These are phyloP conservation scores for Coemansia sp. DNA, from an alignment of 192 early-diverging fungal species.

Conservation along the genomic window DNA sequence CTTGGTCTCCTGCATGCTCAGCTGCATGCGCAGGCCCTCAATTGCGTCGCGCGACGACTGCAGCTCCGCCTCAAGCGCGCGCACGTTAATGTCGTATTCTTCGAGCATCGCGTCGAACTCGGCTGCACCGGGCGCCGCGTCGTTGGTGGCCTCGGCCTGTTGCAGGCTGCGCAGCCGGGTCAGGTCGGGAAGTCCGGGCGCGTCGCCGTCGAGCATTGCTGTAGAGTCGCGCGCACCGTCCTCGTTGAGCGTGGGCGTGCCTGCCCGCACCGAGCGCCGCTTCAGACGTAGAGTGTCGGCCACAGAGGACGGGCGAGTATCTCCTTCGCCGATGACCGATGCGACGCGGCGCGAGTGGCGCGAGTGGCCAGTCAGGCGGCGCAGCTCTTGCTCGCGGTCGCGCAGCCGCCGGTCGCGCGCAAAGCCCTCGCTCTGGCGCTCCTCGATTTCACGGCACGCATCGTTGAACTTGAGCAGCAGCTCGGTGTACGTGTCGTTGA, in stretches of 20 bases:
- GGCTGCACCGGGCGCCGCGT: conserved; percentile 33
- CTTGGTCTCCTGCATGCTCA: conserved; percentile 57
- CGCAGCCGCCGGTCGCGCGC: conserved; percentile 51
- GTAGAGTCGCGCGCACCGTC: conserved; percentile 1
- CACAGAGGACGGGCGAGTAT: conserved; percentile 14
- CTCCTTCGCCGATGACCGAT: conserved; percentile 3
- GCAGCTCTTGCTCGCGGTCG: conserved; percentile 44
- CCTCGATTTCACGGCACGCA: conserved; percentile 51
- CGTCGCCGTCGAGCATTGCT: conserved; percentile 10
- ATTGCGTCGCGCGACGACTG: conserved; percentile 56
- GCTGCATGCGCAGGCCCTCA: conserved; percentile 52
- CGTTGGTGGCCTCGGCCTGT: conserved; percentile 1
- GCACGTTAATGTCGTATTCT: conserved; percentile 66
- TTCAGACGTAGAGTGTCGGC: conserved; percentile 18
- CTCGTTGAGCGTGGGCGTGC: not conserved
- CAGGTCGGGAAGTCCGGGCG: conserved; percentile 26
- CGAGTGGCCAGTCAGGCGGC: conserved; percentile 36
- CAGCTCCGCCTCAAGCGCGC: conserved; percentile 59
- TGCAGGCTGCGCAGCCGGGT: conserved; percentile 19
- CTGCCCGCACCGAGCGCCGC: conserved; percentile 18
- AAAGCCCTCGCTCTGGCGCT: conserved; percentile 47
- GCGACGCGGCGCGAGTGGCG: conserved; percentile 8
- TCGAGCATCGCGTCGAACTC: conserved; percentile 67
- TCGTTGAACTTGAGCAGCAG: conserved; percentile 55
- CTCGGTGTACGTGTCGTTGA: conserved; percentile 55